Base-by-base conservation (phyloP, 2,329 filamentous ascomycete genomes). In the Colletotrichum caudatum region DNA sequence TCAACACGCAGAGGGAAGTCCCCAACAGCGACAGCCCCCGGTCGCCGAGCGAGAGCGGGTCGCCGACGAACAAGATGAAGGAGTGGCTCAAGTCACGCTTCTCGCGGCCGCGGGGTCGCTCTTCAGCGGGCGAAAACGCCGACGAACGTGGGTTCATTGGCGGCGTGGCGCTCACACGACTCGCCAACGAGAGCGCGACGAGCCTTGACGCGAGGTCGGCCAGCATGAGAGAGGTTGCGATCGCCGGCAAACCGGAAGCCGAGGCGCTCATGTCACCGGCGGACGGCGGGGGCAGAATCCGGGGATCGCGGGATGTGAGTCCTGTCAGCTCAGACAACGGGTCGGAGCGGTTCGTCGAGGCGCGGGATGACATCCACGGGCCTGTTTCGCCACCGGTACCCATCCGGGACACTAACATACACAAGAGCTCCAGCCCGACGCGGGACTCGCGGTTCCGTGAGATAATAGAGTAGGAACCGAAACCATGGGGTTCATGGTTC, bases 361-460 rank as follows among this genome's bases (percentile, higher is more conserved):
- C 83, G 12, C 81, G 81, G 70, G 70, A 72, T 5, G 74, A 74
- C 8, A 73, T 74, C 16, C 62, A 71, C 39, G 74, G 69, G 8
- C 75, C 75, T 26, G 78, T 85, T 16, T 80, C 80, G 33, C 80
- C 84, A 11, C 85, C 84, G 1, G 77, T 77, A 16, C 78, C 76
- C 1, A 78, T 85, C 9, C 76, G 74, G 44, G 81, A 82, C 16
- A 75, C 77, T 20, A 76, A 75, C 0, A 74, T 74, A 26, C 78
- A 79, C n/a, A 80, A 82, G 59, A 84, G 84, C 58, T 83, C 82
- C 63, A 90, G 88, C 77, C 88, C 88, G 0, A 84, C 80, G 5
- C 81, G 89, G 64, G 87, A 88, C 73, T 89, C 89, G 50, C 87
- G 83, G 74, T 92, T 92, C 74, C 82, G 82, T 59, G 90, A 92